phyloP scores from a whole-genome alignment of 2,329 filamentous ascomycete species.

The Myriosclerotinia duriaeana region DNA sequence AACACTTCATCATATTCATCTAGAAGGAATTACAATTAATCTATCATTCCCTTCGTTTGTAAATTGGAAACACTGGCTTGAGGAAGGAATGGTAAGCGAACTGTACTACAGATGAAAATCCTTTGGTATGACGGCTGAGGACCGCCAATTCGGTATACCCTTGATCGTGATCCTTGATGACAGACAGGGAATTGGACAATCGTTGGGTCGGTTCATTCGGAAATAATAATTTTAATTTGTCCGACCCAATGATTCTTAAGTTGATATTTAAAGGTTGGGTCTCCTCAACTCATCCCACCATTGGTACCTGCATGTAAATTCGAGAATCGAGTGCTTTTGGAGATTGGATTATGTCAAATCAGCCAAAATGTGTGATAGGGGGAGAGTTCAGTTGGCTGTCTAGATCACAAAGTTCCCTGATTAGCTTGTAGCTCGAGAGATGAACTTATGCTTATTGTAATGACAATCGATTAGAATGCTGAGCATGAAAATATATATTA shows the following conservation, averaged over 20 bases:
- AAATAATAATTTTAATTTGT: conserved; percentile 3
- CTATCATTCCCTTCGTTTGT: conserved; percentile 4
- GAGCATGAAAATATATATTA: too few relatives aligned
- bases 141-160: conserved; percentile 1
- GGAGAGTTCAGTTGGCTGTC: neutral
- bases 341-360: conserved; percentile 12
- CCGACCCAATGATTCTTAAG: neutral
- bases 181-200: conserved; percentile 3
- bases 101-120: neutral
- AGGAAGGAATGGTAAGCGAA: conserved; percentile 14
- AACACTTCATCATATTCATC: neutral
- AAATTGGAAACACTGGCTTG: conserved; percentile 23
- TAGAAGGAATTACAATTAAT: conserved; percentile 4
- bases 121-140: neutral
- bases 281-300: conserved; percentile 9
- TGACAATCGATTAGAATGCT: too few relatives aligned
- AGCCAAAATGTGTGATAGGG: neutral
- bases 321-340: neutral
- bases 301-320: neutral
- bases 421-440: too few relatives aligned
- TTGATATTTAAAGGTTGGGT: conserved; percentile 3
- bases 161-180: conserved; percentile 10
- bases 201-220: conserved; percentile 9
- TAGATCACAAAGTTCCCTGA: conserved; percentile 4
- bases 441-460: too few relatives aligned